These are phyloP conservation scores for Alternaria sp. DNA, from an alignment of 2,329 filamentous ascomycete genomes.

Conservation along the genomic window DNA sequence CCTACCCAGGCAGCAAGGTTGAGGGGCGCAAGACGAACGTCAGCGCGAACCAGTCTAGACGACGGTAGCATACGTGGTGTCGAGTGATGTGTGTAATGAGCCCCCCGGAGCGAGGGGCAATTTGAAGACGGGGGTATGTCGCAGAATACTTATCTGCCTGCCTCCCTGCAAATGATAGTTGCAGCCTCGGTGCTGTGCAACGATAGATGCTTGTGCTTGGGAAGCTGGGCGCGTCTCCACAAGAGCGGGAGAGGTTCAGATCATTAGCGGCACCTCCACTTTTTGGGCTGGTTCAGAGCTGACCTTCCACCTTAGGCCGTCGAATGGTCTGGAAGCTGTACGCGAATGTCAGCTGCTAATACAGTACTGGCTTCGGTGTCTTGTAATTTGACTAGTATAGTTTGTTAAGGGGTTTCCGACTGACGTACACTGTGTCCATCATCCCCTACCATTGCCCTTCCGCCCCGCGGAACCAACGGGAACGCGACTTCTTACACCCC, in stretches of 20 bases:
- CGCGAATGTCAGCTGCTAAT: conserved; percentile 17
- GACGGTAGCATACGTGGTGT: background rate
- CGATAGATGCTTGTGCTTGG: background rate
- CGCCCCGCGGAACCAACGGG: conserved; percentile 20
- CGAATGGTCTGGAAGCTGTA: conserved; percentile 15
- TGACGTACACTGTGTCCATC: conserved; percentile 13
- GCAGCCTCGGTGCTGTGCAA: background rate
- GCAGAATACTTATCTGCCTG: conserved; percentile 1
- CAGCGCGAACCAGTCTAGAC: background rate
- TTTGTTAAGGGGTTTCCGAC: conserved; percentile 15
- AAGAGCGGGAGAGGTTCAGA: conserved; percentile 6
- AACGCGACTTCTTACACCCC: conserved; percentile 19
- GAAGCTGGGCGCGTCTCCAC: conserved; percentile 9
- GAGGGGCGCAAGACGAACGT: background rate
- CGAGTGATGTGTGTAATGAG: background rate
- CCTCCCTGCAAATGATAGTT: conserved; percentile 1
- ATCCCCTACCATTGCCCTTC: conserved; percentile 8
- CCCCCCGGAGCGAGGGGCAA: background rate
- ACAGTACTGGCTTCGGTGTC: conserved; percentile 1
- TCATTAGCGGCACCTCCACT: conserved; percentile 9
- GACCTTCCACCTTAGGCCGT: conserved; percentile 2
- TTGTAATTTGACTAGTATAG: conserved; percentile 1
- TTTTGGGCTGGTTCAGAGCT: conserved; percentile 9
- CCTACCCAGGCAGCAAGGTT: conserved; percentile 8
- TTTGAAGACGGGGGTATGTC: background rate